Percentiles rank a stretch among this genome's conserved stretches.
Conservation (phyloP, 805 yeast species). For the Candida schatavii region DNA sequence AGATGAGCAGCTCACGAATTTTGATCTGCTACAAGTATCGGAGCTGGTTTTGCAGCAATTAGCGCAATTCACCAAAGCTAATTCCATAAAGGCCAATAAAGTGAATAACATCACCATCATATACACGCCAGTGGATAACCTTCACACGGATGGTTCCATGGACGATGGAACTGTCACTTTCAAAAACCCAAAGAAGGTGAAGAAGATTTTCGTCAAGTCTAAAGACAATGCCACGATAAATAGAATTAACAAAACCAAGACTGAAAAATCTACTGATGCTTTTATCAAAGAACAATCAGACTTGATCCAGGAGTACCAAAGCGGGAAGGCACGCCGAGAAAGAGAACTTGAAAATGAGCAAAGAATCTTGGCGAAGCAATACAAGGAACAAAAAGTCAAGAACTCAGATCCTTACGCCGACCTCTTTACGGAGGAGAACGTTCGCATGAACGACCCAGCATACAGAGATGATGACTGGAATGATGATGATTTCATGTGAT, state of each 20-base stretch:
- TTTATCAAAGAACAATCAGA: slow-evolving; percentile 33
- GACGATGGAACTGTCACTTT: slow-evolving; percentile 78
- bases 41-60: slow-evolving; percentile 45
- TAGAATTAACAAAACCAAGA: slow-evolving; percentile 60
- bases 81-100: slow-evolving; percentile 75
- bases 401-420: slow-evolving; percentile 33
- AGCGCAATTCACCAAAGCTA: slow-evolving; percentile 73
- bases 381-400: slow-evolving; percentile 37
- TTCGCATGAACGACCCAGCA: slow-evolving; percentile 29
- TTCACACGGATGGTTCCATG: slow-evolving; percentile 67
- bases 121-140: slow-evolving; percentile 71
- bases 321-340: slow-evolving; percentile 39
- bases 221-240: slow-evolving; percentile 61
- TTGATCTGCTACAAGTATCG: slow-evolving; percentile 41
- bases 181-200: slow-evolving; percentile 54
- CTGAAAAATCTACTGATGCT: slow-evolving; percentile 49
- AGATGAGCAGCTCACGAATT: slow-evolving; percentile 46
- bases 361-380: slow-evolving; percentile 33
- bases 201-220: slow-evolving; percentile 49
- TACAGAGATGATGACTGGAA: slow-evolving; percentile 33
- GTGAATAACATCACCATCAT: slow-evolving; percentile 62
- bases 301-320: slow-evolving; percentile 30
- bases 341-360: slow-evolving; percentile 24
- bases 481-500: slow-evolving; percentile 37
- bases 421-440: slow-evolving; percentile 30